A percentile compares a stretch with the other conserved stretches of the same genome.
Evolutionary conservation across 106 monocot genomes (phyloP).

Genomic region (Vanilla planifolia): DNA sequence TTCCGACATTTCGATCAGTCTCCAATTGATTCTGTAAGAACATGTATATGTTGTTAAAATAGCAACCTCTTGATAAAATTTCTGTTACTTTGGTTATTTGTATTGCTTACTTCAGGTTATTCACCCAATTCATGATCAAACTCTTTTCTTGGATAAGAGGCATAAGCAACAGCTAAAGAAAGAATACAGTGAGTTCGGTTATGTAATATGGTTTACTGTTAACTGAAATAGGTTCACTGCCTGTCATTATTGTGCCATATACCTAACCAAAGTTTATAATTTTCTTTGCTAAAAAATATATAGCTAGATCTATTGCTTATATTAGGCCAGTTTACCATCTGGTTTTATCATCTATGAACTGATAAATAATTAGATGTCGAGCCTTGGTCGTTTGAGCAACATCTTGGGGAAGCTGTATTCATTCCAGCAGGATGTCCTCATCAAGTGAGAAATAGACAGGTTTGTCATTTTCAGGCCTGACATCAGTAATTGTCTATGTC

Average conservation of each 20-base stretch:
- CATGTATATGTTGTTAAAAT: neutral
- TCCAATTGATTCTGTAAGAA: conserved; percentile 33
- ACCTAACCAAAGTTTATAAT: too few relatives aligned
- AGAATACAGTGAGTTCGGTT: conserved; percentile 35
- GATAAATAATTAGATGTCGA: too few relatives aligned
- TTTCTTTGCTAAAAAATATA: too few relatives aligned
- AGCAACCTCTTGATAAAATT: neutral
- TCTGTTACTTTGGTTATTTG: neutral
- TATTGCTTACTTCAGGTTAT: conserved; percentile 20
- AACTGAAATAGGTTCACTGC: too few relatives aligned
- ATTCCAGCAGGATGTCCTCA: conserved; percentile 42
- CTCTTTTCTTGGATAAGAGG: conserved; percentile 28
- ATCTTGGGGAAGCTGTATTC: conserved; percentile 39
- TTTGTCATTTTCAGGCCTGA: too few relatives aligned
- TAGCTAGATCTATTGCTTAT: too few relatives aligned
- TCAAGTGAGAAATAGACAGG: conserved; percentile 39
- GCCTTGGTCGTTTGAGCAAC: conserved; percentile 41
- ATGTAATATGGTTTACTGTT: too few relatives aligned
- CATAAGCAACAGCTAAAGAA: conserved; percentile 43
- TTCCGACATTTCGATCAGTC: conserved; percentile 30
- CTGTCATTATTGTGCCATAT: too few relatives aligned
- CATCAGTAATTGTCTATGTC: too few relatives aligned
- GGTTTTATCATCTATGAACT: neutral
- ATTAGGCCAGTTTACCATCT: too few relatives aligned
- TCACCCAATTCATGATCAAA: conserved; percentile 58